Base-by-base conservation (phyloP, 495 filamentous ascomycete species). In the Annulohypoxylon moriforme region DNA sequence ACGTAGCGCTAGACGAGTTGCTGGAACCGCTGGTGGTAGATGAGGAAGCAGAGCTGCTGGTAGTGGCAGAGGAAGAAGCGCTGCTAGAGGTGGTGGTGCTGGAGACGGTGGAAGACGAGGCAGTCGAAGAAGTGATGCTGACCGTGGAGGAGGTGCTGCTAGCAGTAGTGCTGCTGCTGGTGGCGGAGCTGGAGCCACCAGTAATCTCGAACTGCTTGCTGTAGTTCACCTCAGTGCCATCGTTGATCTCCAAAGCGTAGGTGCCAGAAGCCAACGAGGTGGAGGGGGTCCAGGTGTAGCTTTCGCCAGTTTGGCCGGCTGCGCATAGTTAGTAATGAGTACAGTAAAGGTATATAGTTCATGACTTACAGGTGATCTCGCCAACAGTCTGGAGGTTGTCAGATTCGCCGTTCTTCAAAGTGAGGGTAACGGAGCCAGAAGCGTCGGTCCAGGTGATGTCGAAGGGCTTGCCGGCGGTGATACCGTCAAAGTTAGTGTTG, bases 191-290 rank as follows among this genome's bases (percentile, higher is more conserved):
- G 49, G 57, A 76, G 20, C 74, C 75, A 68, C 81, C 80, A 4
- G 27, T 14, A 50, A 81, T 72, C 13, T 60, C 3, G 69, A 83
- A 84, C 67, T 76, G 75, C 29, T 64, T 1, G 73, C 79, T 82
- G 78, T 77, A 86, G 82, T 86, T 86, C 59, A 69, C 64, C 18
- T 77, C 73, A 25, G 29, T 59, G 31, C 50, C 75, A 36, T 74
- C 71, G 49, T 76, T 79, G 73, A 86, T 82, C 76, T 78, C 68
- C 67, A 86, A 72, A 71, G 81, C 82, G 60, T 85, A 86, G 27
- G 73, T 78, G 68, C 76, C 84, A 14, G 79, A 75, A 61, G 81
- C 68, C 14, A 80, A 64, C 56, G 65, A 71, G 10, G 72, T n/a
- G 47, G 77, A 76, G 10, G 75, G 68, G 33, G 72, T 73, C 72